These are phyloP conservation scores for Lyophyllum shimeji DNA, from an alignment of 768 basidiomycete species.

Conservation along the genomic window DNA sequence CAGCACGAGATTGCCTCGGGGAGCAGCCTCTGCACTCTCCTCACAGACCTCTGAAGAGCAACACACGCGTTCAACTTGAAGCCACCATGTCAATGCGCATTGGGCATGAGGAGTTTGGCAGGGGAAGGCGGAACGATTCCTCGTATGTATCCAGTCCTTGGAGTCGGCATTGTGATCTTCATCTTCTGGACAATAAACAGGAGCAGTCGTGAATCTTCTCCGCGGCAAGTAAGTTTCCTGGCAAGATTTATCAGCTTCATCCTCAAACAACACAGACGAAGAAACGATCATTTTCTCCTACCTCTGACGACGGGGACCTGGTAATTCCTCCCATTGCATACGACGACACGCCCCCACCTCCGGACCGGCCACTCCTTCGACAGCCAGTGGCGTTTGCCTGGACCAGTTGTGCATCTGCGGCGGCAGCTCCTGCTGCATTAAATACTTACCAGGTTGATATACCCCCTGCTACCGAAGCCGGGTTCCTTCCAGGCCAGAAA, in stretches of 20 bases:
- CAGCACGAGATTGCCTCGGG: not conserved
- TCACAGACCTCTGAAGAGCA: not conserved
- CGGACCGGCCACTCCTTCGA: constrained; percentile 52
- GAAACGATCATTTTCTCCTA: constrained; percentile 52
- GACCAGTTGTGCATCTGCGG: constrained; percentile 24
- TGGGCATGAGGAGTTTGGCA: constrained; percentile 34
- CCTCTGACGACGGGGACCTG: constrained; percentile 48
- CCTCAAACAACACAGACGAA: constrained; percentile 30
- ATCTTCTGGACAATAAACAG: constrained; percentile 26
- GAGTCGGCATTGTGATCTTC: not conserved
- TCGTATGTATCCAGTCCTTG: constrained; percentile 27
- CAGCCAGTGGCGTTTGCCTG: constrained; percentile 57
- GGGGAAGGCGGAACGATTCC: constrained; percentile 38
- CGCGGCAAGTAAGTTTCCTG: constrained; percentile 36
- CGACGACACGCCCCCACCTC: constrained; percentile 49
- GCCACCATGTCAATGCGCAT: constrained; percentile 13
- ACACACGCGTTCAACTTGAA: not conserved
- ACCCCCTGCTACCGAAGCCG: constrained; percentile 17
- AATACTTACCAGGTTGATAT: constrained; percentile 39
- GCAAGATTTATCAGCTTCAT: not conserved
- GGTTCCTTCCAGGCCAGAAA: constrained; percentile 59
- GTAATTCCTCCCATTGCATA: constrained; percentile 37
- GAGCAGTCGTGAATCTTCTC: constrained; percentile 60
- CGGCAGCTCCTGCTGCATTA: constrained; percentile 26
- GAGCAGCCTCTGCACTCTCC: not conserved